Evolutionary conservation across 1,139 yeast species (phyloP).

Genomic region (Debaryomyces udenii): DNA sequence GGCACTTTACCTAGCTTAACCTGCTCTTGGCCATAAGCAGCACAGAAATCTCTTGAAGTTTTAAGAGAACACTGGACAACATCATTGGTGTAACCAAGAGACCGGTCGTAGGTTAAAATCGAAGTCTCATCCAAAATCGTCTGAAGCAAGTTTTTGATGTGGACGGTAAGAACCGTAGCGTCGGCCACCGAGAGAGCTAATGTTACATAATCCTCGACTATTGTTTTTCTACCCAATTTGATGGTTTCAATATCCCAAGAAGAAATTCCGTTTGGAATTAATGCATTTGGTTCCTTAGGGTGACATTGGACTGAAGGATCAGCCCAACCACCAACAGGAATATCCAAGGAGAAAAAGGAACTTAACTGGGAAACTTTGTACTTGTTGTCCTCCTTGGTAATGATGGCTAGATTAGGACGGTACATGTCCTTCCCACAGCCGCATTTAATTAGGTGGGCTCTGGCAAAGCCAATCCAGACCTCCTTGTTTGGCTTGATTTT

Average conservation of each 20-base stretch:
- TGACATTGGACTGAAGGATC: conserved; percentile 26
- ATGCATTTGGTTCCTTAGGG: conserved; percentile 23
- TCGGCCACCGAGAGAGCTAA: conserved; percentile 19
- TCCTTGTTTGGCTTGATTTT: conserved; percentile 31
- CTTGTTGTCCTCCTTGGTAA: conserved; percentile 40
- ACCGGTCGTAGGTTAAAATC: conserved; percentile 3
- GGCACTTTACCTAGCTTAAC: conserved; percentile 6
- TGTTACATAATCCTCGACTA: conserved; percentile 13
- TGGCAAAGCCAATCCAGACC: conserved; percentile 54
- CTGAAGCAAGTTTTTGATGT: conserved; percentile 15
- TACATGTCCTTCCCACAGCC: conserved; percentile 53
- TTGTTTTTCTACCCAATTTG: conserved; percentile 3
- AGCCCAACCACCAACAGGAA: conserved; percentile 40
- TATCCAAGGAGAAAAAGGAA: conserved; percentile 41
- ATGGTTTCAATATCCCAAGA: conserved; percentile 24
- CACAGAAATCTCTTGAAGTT: conserved; percentile 22
- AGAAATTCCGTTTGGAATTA: conserved; percentile 42
- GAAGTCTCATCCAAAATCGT: conserved; percentile 10
- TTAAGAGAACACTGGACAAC: conserved; percentile 26
- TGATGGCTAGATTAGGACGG: conserved; percentile 48
- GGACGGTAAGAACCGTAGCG: conserved; percentile 14
- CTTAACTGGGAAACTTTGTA: conserved; percentile 33
- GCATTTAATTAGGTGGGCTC: conserved; percentile 49
- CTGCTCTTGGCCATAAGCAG: conserved; percentile 10
- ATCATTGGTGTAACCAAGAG: conserved; percentile 23